These are phyloP conservation scores for Xerocomus spinulosus DNA, from an alignment of 768 basidiomycete species.

Conservation along the genomic window DNA sequence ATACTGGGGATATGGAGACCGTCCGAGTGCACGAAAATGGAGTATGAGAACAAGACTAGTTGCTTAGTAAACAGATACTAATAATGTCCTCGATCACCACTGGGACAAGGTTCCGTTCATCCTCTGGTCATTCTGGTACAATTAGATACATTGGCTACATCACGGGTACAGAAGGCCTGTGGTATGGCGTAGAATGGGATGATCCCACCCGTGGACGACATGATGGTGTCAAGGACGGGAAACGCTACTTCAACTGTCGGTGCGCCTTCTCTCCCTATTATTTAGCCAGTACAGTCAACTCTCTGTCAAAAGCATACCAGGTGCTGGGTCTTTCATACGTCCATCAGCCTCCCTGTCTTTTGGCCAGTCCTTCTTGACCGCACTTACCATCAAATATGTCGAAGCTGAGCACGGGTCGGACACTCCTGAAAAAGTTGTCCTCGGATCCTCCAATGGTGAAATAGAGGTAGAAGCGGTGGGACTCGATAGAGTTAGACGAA, in stretches of 20 bases:
- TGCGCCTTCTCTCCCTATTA: constrained; percentile 32
- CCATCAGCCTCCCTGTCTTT: constrained; percentile 52
- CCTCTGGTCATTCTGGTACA: constrained; percentile 56
- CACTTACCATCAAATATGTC: constrained; percentile 74
- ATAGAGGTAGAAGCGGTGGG: constrained; percentile 86
- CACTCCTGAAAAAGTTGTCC: constrained; percentile 56
- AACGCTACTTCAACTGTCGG: constrained; percentile 75
- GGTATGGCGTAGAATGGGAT: constrained; percentile 99
- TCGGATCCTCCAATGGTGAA: constrained; percentile 78
- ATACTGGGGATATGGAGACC: constrained; percentile 16
- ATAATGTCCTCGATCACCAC: constrained; percentile 29
- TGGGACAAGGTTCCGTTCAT: constrained; percentile 52
- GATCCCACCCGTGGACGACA: constrained; percentile 82
- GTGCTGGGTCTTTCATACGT: constrained; percentile 78
- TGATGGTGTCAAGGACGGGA: constrained; percentile 74
- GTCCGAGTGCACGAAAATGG: constrained; percentile 3
- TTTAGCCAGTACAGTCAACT: constrained; percentile 7
- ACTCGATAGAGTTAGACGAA: constrained; percentile 71
- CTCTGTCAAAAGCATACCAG: constrained; percentile 42
- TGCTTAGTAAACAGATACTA: too few species aligned
- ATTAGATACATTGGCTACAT: constrained; percentile 67
- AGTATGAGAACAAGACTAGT: constrained; percentile 6
- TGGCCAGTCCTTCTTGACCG: constrained; percentile 69
- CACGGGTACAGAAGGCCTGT: constrained; percentile 56
- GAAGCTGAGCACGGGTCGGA: constrained; percentile 51